phyloP scores from a whole-genome alignment of 2,329 filamentous ascomycete species.

The Arachnopeziza araneosa region DNA sequence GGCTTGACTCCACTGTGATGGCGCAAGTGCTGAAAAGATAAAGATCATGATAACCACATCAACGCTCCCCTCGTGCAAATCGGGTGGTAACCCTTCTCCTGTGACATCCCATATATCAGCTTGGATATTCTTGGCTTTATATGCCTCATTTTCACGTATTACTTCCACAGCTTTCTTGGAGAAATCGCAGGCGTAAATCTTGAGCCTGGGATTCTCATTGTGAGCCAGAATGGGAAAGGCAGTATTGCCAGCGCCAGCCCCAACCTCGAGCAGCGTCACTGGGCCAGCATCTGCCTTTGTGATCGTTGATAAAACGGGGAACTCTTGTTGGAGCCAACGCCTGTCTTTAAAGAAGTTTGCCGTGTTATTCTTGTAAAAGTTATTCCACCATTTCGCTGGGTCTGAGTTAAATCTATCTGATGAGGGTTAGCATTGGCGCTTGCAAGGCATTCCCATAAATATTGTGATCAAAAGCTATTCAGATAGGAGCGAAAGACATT shows the following conservation, averaged over 20 bases:
- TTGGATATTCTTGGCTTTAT: slow-evolving; percentile 65
- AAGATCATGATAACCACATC: slow-evolving; percentile 95
- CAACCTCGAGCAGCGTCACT: slow-evolving; percentile 77
- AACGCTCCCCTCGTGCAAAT: slow-evolving; percentile 69
- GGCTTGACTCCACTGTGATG: slow-evolving; percentile 76
- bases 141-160: slow-evolving; percentile 75
- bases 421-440: slow-evolving; percentile 35
- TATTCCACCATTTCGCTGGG: slow-evolving; percentile 95
- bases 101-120: slow-evolving; percentile 95
- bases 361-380: slow-evolving; percentile 97
- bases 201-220: slow-evolving; percentile 77
- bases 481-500: slow-evolving; percentile 73
- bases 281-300: slow-evolving; percentile 65
- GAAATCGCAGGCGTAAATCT: slow-evolving; percentile 92
- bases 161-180: slow-evolving; percentile 92
- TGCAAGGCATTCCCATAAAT: slow-evolving; percentile 8
- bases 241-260: slow-evolving; percentile 92
- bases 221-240: slow-evolving; percentile 83
- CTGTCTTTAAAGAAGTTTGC: slow-evolving; percentile 98
- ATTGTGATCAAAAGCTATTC: slow-evolving; percentile 36
- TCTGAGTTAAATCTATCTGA: slow-evolving; percentile 78
- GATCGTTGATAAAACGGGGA: slow-evolving; percentile 76
- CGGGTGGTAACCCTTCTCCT: slow-evolving; percentile 66
- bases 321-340: slow-evolving; percentile 96
- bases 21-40: slow-evolving; percentile 89